These are phyloP conservation scores for Haberlea rhodopensis DNA, from an alignment of 257 asterid genomes.

Conservation along the genomic window DNA sequence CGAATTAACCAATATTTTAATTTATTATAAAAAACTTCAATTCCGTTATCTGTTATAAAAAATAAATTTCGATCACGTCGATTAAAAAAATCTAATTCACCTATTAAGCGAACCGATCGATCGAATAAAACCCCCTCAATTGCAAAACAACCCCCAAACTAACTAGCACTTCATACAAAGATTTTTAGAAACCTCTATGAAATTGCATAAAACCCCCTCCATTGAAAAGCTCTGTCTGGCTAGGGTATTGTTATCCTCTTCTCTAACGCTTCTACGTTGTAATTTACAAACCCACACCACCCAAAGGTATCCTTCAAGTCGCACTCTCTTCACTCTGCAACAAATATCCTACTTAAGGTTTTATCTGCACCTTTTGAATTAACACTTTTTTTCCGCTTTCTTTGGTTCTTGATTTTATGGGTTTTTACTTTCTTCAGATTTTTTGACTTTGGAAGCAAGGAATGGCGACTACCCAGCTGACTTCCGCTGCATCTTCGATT, in stretches of 20 bases:
- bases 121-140: too few relatives aligned
- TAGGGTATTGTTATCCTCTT: conserved; percentile 68
- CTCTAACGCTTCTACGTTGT: neutral
- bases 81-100: too few relatives aligned
- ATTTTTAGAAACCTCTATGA: conserved; percentile 43
- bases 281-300: neutral
- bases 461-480: conserved; percentile 83
- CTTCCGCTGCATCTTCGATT: conserved; percentile 65
- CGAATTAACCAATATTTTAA: too few relatives aligned
- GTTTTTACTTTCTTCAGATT: neutral
- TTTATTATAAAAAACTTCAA: too few relatives aligned
- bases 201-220: conserved; percentile 32
- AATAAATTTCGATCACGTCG: too few relatives aligned
- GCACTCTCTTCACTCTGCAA: neutral
- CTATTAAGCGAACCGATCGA: too few relatives aligned
- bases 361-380: neutral
- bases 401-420: neutral
- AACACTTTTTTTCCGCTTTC: neutral
- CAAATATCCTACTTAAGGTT: neutral
- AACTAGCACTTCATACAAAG: conserved; percentile 11
- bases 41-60: too few relatives aligned
- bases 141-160: too few relatives aligned
- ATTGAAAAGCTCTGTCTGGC: conserved; percentile 29
- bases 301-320: neutral
- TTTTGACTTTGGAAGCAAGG: conserved; percentile 26